Base-by-base conservation (phyloP, 805 yeast species). In the Pichia californica region DNA sequence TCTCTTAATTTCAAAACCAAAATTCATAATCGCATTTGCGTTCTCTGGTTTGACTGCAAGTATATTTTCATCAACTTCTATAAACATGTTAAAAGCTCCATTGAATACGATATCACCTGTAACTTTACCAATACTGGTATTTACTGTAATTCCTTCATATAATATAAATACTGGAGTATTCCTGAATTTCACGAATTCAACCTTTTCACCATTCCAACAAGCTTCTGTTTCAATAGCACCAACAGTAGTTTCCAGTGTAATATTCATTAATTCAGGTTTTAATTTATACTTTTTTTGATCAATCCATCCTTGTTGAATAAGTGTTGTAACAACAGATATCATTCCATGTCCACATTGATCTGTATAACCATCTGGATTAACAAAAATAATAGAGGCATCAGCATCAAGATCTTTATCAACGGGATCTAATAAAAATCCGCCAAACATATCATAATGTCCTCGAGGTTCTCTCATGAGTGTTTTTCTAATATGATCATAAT, bases 291-390 rank as follows among this genome's bases (percentile, higher is more conserved):
- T 43, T 5, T 44, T 41, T 19, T 46, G 33, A 8, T 53, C 52
- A 6, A 55, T 39, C 53, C 56, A 45, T 2, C 52, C 48, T 38
- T 53, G 15, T 27, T 45, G 40, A 15, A 58, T 41, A 11, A 54
- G 27, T 14, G 54, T 47, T 2, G 61, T 52, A 3, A 53, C 55
- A 20, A 48, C 47, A 6, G 61, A 54, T 26, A 57, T 54, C 43
- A 54, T 51, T 2, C 62, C 62, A 45, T 57, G 62, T 3, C 62
- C 62, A 45, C 62, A 57, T 37, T 56, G 61, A 36, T 57, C 61
- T 5, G 58, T 56, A 34, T 56, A 56, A 4, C 62, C 61, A 31
- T 52, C 51, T 1, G 58, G 57, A 36, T 58, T 57, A 30, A 53
- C 40, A 36, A 58, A 58, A 7, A 58, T 45, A 5, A 51, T 52